Base-by-base conservation (phyloP, 306 rosid species). In the Quercus variabilis region DNA sequence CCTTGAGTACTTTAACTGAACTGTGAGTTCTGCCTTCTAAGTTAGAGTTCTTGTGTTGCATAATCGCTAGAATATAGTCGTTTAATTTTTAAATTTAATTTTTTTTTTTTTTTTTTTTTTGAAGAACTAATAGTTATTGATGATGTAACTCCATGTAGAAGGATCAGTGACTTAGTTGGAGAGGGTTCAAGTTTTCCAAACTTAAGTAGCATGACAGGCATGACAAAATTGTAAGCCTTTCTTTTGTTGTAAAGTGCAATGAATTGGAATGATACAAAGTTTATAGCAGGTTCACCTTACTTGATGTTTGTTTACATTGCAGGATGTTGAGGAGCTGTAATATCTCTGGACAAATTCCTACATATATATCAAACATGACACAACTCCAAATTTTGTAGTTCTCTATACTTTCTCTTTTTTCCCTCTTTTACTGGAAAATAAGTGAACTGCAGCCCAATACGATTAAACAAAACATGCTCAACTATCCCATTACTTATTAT, bases 321-420 rank as follows among this genome's bases (percentile, higher is more conserved):
- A 83, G 86, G 74, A 69, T 79, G 74, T 17, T 83, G 78, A 83
- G 83, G 74, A 62, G 73, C 73, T 83, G 86, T 35, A 62, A 70
- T 49, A 31, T 83, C 35, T 13, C 1, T 1, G 86, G 86, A 74
- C 26, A 2, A 2, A 83, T 83, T 3, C 79, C 80, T 23, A 0
- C 13, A 63, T 56, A 71, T 46, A 59, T 83, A 60, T 58, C 70
- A 17, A 6, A 21, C 6, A 21, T 33, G 77, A 35, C 28, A 5
- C 0, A 1, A 1, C 57, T 83, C 9, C 6, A 19, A 52, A 60
- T 5, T 26, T 51, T 83, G 80, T 79, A 79, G 59, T 31, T 9
- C 20, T 38, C 70, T 21, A 4, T 54, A 25, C 59, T 58, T 14
- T 69, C 18, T 64, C 10, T 4, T 30, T 75, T 2, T 14, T 5